Percentiles rank a stretch among this genome's conserved stretches.
These are phyloP conservation scores for Parmelia sp. DNA, from an alignment of 495 filamentous ascomycete genomes.

Conservation along the genomic window DNA sequence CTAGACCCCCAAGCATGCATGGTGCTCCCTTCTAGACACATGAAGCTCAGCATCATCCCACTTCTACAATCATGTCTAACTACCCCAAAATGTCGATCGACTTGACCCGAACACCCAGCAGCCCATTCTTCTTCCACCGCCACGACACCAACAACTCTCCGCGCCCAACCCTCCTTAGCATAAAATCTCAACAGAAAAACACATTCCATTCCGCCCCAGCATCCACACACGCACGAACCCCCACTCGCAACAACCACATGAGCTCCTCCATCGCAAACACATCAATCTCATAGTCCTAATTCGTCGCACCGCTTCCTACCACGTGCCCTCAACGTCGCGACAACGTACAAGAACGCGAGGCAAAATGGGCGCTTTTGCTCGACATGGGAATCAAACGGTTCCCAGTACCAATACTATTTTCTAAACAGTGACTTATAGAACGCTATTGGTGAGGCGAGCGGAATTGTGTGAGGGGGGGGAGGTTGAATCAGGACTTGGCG, in stretches of 20 bases:
- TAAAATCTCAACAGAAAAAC: background rate
- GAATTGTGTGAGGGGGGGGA: too few relatives aligned
- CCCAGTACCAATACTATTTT: too few relatives aligned
- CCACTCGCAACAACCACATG: background rate
- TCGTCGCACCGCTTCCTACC: too few relatives aligned
- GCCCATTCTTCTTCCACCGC: background rate
- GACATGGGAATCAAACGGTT: too few relatives aligned
- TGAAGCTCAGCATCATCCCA: background rate
- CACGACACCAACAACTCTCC: background rate
- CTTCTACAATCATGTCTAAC: background rate
- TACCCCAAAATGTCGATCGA: background rate
- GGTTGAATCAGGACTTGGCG: too few relatives aligned
- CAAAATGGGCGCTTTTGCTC: too few relatives aligned
- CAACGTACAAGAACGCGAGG: too few relatives aligned
- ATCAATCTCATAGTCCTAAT: too few relatives aligned
- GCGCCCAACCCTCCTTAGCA: background rate
- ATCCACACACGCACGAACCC: too few relatives aligned
- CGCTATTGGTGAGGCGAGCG: too few relatives aligned
- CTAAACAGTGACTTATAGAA: too few relatives aligned
- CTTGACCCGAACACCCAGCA: background rate
- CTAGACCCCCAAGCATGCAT: background rate
- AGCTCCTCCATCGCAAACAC: background rate
- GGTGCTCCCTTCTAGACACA: background rate
- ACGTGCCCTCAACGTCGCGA: too few relatives aligned
- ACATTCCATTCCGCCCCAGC: background rate